Evolutionary conservation across 2,329 filamentous ascomycete species (phyloP).

Genomic region (Hansfordia pulvinata): DNA sequence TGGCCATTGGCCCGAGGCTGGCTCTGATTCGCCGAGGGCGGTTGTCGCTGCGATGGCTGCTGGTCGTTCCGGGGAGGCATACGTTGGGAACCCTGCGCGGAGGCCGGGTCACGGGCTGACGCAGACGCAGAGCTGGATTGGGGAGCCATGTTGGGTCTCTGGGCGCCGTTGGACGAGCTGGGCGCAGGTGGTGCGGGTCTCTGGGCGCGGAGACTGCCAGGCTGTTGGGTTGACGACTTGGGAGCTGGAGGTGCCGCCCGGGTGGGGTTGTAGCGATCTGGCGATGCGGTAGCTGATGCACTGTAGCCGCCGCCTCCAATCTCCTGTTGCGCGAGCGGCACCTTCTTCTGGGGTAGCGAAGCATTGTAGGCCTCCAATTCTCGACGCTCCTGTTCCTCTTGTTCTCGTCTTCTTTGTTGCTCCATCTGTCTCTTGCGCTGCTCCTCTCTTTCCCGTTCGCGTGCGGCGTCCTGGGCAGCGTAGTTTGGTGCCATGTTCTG

Average conservation of each 20-base stretch:
- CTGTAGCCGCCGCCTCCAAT: slow-evolving; percentile 56
- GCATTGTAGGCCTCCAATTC: slow-evolving; percentile 85
- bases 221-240: slow-evolving; percentile 40
- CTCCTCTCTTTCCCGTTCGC: slow-evolving; percentile 37
- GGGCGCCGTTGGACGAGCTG: slow-evolving; percentile 19
- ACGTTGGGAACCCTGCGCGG: slow-evolving; percentile 24
- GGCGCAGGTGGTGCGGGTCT: slow-evolving; percentile 68
- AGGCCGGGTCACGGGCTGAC: slow-evolving; percentile 24
- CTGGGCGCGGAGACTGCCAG: slow-evolving; percentile 51
- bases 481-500: slow-evolving; percentile 43
- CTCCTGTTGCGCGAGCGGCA: slow-evolving; percentile 79
- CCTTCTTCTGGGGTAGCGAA: slow-evolving; percentile 68
- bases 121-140: slow-evolving; percentile 35
- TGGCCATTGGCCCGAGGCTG: slow-evolving; percentile 33
- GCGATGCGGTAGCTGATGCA: slow-evolving; percentile 26
- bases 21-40: slow-evolving; percentile 41
- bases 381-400: slow-evolving; percentile 54
- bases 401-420: slow-evolving; percentile 40
- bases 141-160: slow-evolving; percentile 30
- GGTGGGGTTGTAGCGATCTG: slow-evolving; percentile 70
- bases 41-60: slow-evolving; percentile 40
- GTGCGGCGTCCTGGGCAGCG: slow-evolving; percentile 30
- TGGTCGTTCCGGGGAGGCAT: slow-evolving; percentile 31
- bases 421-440: slow-evolving; percentile 50
- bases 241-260: slow-evolving; percentile 76